Evolutionary conservation across 225 moss, liverwort and hornwort genomes (phyloP), one percentile per base, ranked within the genome.

Genomic region (Pseudoscleropodium purum): DNA sequence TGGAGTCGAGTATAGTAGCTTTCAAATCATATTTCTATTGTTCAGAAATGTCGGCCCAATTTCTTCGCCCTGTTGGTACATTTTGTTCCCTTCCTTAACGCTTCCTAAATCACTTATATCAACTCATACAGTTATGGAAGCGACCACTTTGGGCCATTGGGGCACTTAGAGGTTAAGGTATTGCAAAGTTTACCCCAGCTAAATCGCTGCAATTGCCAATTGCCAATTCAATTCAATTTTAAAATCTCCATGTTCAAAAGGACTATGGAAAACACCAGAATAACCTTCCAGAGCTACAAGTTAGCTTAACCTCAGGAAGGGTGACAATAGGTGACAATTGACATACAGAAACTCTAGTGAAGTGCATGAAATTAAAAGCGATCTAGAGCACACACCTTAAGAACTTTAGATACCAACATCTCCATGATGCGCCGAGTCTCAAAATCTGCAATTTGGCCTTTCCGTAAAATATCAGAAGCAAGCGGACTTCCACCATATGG

Each of bases 401-500:
- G 94, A 69, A 99, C 93, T 93, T 91, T 96, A 27, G 96, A 95
- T 67, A 99, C 81, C 80, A 99, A 80, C 88, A 97, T 92, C 88
- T 99, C 99, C 92, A 99, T 88, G 87, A 99, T 94, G 80, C 93
- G 93, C 62, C 97, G 92, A 45, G 99, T 97, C 88, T 99, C 97
- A 82, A 96, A 94, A 89, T 97, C 99, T 61, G 97, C 99, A 81
- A 99, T 92, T 91, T 99, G 99, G 45, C 99, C 99, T 92, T 99
- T 96, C 9, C 97, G 95, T 84, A 99, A 93, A 82, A 99, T 97
- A 91, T 99, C 99, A 74, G 99, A 90, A 70, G 96, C 99, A 90
- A 99, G 89, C 81, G 99, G 97, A 93, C 96, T 99, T 81, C 99
- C 97, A 86, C 96, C 96, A 88, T 97, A 99, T 45, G 99, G 99